These are phyloP conservation scores for Pyrrhoderma noxium DNA, from an alignment of 1,284 basidiomycete genomes.

Conservation along the genomic window DNA sequence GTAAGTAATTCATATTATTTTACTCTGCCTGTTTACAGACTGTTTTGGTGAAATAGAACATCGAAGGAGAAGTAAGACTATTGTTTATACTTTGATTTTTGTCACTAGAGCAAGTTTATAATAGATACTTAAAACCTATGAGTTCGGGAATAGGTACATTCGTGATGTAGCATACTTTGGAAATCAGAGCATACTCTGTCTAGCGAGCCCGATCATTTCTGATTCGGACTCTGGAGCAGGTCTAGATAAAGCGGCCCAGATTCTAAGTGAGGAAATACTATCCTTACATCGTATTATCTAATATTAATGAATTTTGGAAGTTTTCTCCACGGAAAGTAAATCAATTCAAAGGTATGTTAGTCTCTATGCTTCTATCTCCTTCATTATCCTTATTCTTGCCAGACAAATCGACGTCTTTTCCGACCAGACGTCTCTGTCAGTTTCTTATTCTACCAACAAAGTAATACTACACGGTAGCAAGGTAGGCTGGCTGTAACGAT, in stretches of 20 bases:
- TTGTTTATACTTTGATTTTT: too few relatives aligned
- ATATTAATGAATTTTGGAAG: not conserved
- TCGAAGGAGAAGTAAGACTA: not conserved
- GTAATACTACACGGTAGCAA: slow-evolving; percentile 1
- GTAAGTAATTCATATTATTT: not conserved
- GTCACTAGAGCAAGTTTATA: too few relatives aligned
- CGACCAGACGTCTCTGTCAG: not conserved
- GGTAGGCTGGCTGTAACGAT: not conserved
- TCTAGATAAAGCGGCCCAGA: too few relatives aligned
- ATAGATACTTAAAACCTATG: not conserved
- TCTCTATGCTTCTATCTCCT: not conserved
- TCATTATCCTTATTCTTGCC: not conserved
- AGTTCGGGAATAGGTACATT: not conserved
- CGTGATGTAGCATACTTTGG: not conserved
- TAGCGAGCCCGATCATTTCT: not conserved
- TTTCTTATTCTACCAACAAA: not conserved
- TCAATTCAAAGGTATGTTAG: not conserved
- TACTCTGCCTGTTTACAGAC: not conserved
- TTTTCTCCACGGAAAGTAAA: not conserved
- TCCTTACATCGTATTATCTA: too few relatives aligned
- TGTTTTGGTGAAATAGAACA: not conserved
- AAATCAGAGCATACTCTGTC: not conserved
- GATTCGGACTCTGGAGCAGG: too few relatives aligned
- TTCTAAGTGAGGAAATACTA: too few relatives aligned
- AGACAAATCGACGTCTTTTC: not conserved